phyloP scores from a whole-genome alignment of 441 rosid genomes.

The Corymbia calophylla region DNA sequence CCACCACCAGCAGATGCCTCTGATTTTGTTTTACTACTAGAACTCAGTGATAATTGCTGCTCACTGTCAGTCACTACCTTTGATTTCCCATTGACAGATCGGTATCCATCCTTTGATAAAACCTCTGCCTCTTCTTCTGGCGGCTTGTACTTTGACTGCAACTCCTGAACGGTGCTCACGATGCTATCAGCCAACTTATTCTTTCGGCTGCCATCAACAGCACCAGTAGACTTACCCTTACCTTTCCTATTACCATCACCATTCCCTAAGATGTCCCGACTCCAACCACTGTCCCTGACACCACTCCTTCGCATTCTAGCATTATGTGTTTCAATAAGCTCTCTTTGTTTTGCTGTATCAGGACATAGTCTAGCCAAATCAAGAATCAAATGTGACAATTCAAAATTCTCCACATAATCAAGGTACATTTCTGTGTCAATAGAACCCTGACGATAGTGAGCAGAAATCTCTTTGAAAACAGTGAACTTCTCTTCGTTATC shows the following conservation, averaged over 20 bases:
- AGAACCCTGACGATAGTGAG: constrained; percentile 75
- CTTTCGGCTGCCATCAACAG: constrained; percentile 11
- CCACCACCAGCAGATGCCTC: constrained; percentile 11
- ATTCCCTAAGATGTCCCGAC: constrained; percentile 18
- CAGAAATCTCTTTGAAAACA: constrained; percentile 69
- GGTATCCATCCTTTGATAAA: constrained; percentile 59
- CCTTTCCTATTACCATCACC: constrained; percentile 38
- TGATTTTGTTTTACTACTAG: constrained; percentile 9
- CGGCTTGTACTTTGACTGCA: constrained; percentile 43
- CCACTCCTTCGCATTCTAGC: constrained; percentile 28
- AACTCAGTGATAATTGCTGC: constrained; percentile 10
- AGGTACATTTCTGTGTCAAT: constrained; percentile 57
- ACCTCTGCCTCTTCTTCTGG: constrained; percentile 39
- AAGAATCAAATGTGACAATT: constrained; percentile 61
- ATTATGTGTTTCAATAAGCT: constrained; percentile 63
- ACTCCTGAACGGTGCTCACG: constrained; percentile 44
- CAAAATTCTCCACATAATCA: constrained; percentile 53
- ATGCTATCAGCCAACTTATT: constrained; percentile 47
- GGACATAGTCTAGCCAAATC: constrained; percentile 92
- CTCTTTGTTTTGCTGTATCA: constrained; percentile 76
- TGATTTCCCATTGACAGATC: constrained; percentile 40
- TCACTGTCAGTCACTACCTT: constrained; percentile 19
- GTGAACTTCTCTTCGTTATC: constrained; percentile 59
- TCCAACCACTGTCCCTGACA: constrained; percentile 28
- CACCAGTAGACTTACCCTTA: constrained; percentile 39